Conservation (phyloP, 768 basidiomycete genomes). For the Xerocomellus intermedius region DNA sequence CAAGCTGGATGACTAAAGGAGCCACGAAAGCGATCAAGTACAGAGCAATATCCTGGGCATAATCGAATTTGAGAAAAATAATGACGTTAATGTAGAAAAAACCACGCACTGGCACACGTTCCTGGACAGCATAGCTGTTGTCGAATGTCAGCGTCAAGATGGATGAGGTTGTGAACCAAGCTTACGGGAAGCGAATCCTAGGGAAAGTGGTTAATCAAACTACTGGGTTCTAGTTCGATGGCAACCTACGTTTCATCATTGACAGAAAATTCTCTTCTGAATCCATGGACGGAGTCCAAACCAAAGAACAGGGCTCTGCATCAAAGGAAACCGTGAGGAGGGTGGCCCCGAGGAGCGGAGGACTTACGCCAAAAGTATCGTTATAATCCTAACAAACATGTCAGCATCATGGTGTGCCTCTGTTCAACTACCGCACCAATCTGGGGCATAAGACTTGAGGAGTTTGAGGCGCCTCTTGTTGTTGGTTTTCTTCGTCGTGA, state of each 20-base stretch:
- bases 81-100: neutral
- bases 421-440: conserved; percentile 54
- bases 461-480: conserved; percentile 39
- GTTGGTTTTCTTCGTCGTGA: conserved; percentile 19
- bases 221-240: neutral
- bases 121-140: conserved; percentile 63
- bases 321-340: neutral
- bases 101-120: conserved; percentile 69
- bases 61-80: neutral
- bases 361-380: conserved; percentile 62
- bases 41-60: conserved; percentile 44
- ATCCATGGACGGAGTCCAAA: conserved; percentile 66
- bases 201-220: conserved; percentile 15
- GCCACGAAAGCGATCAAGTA: conserved; percentile 57
- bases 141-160: conserved; percentile 4
- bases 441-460: conserved; percentile 66
- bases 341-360: neutral
- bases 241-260: conserved; percentile 63
- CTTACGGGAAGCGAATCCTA: conserved; percentile 28
- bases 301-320: conserved; percentile 60
- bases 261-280: conserved; percentile 75
- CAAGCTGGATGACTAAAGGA: conserved; percentile 66
- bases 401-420: neutral
- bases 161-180: neutral
- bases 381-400: conserved; percentile 53